phyloP scores from a whole-genome alignment of 192 early-diverging fungal genomes.

The Phlyctochytrium arcticum region DNA sequence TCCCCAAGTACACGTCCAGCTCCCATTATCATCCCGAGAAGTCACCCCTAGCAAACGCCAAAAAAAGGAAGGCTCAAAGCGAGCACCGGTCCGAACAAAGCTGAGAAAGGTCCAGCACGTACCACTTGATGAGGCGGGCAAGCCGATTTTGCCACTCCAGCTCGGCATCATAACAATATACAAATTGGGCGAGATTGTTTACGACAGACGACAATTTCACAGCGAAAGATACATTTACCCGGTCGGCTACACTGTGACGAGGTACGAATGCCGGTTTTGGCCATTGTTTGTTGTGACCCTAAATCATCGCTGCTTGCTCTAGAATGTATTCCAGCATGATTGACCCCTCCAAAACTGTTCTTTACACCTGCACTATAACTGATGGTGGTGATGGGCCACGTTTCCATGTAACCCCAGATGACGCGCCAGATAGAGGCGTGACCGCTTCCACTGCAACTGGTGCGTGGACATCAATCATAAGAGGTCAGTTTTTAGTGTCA shows the following conservation, averaged over 20 bases:
- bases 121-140: conserved; percentile 55
- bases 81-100: conserved; percentile 4
- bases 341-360: conserved; percentile 49
- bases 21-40: background rate
- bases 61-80: background rate
- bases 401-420: conserved; percentile 83
- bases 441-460: conserved; percentile 78
- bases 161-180: conserved; percentile 75
- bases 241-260: conserved; percentile 73
- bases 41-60: background rate
- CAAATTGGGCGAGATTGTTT: conserved; percentile 67
- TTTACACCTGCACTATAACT: conserved; percentile 64
- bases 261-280: conserved; percentile 5
- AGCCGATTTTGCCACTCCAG: conserved; percentile 69
- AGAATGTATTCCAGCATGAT: conserved; percentile 67
- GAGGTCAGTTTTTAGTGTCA: too few species aligned
- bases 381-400: conserved; percentile 75
- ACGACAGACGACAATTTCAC: conserved; percentile 74
- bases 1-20: background rate
- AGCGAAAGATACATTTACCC: conserved; percentile 91
- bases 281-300: too few species aligned
- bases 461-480: conserved; percentile 83
- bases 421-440: conserved; percentile 65
- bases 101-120: conserved; percentile 28
- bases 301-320: background rate